phyloP scores from a whole-genome alignment of 176 grass and related monocot genomes.

The Melocanna baccifera region DNA sequence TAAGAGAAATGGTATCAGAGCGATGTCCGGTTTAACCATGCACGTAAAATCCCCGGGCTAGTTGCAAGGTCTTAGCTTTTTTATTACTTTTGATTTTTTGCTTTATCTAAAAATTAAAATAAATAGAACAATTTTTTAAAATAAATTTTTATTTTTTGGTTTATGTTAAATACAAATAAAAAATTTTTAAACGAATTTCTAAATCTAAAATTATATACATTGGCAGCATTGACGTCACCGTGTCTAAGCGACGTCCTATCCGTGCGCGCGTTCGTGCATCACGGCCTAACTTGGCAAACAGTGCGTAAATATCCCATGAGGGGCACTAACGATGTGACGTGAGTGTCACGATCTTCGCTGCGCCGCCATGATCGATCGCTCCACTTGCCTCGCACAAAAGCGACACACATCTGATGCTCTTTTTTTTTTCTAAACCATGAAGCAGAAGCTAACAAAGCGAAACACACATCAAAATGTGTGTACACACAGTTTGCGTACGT shows the following conservation, averaged over 20 bases:
- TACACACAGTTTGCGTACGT: too few species aligned
- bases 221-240: rapidly evolving
- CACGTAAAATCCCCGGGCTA: not conserved
- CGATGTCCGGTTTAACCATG: too few species aligned
- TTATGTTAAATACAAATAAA: too few species aligned
- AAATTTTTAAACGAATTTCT: too few species aligned
- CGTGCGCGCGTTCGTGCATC: constrained; percentile 1
- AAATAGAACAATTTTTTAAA: too few species aligned
- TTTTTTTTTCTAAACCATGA: not conserved
- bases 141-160: too few species aligned
- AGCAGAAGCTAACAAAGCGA: not conserved
- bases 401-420: not conserved
- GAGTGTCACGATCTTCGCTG: not conserved
- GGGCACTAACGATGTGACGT: constrained; percentile 13
- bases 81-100: too few species aligned
- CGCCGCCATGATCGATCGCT: not conserved
- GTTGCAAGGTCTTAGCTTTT: too few species aligned
- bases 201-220: too few species aligned
- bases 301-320: not conserved
- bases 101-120: too few species aligned
- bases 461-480: too few species aligned
- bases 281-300: not conserved
- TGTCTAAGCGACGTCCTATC: not conserved
- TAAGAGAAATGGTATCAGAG: too few species aligned
- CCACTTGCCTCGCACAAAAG: not conserved